Evolutionary conservation across 2,329 filamentous ascomycete species (phyloP), one percentile per base, ranked within the genome.

Genomic region (Colletotrichum limetticola): DNA sequence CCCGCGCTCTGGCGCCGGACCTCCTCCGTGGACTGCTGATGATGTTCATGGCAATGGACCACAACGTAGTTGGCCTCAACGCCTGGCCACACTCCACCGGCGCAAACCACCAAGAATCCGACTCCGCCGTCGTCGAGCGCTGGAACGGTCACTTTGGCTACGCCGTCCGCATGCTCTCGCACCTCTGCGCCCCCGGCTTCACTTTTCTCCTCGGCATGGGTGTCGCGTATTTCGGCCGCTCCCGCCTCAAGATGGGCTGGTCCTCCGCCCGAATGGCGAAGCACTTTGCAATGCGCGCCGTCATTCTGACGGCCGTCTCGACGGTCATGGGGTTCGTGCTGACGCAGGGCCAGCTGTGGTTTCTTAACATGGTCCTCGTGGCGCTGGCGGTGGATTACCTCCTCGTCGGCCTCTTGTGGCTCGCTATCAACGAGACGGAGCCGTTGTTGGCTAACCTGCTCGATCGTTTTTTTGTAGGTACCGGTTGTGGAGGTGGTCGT

Each of bases 191-290:
- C 1, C 79, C 85, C 0, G 85, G 85, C 8, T 86, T 87, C 73
- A 83, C 82, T 0, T 83, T 87, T 49, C 77, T 87, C n/a, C 78
- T 87, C 4, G 85, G 85, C 28, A 81, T 86, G 76, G 85, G 85
- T 8, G 78, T 86, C 11, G 85, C 83, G 0, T 86, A 85, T 72
- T 83, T 87, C 14, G 81, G 84, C 4, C 78, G 80, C n/a, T 85
- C 85, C 30, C 81, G 85, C 5, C 76, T 78, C 16, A 78, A 76
- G 16, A 78, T 85, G 2, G 84, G 83, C 0, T 87, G 85, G 85
- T 77, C 80, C 5, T 58, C 78, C 1, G 30, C 61, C 6, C 76
- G 78, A 14, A 81, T 86, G 74, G 76, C 77, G 0, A 74, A 78
- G 28, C 85, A 87, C 73, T 85, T 86, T 66, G 75, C 79, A 2